Percentiles rank a stretch among this genome's conserved stretches.
Conservation (phyloP, 805 yeast genomes). For the Yarrowia keelungensis region DNA sequence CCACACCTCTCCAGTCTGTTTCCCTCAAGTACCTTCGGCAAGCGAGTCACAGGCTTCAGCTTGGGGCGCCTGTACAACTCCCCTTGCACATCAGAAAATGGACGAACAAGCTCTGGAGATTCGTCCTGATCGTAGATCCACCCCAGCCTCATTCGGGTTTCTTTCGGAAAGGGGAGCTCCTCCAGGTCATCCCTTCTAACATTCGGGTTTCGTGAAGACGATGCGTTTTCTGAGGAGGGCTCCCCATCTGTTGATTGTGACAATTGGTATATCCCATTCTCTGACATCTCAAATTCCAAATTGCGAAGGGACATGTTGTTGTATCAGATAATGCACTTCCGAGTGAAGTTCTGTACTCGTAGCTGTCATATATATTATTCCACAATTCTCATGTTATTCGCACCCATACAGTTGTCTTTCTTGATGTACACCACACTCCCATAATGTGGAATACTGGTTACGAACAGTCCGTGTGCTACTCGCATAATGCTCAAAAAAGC, state of each 20-base stretch:
- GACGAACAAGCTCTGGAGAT: neutral
- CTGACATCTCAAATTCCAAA: slow-evolving; percentile 8
- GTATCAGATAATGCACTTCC: too few species aligned
- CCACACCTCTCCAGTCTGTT: slow-evolving; percentile 5
- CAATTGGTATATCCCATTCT: slow-evolving; percentile 1
- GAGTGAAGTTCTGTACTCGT: too few species aligned
- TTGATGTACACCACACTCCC: too few species aligned
- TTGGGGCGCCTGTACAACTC: neutral
- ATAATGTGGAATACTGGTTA: too few species aligned
- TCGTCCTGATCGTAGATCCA: neutral
- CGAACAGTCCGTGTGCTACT: too few species aligned
- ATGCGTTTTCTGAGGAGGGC: too few species aligned
- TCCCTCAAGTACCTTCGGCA: neutral
- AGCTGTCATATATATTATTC: too few species aligned
- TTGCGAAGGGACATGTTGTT: neutral
- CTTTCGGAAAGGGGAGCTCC: neutral
- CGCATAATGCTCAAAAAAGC: too few species aligned
- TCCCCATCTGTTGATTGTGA: neutral
- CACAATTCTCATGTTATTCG: too few species aligned
- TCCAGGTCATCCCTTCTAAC: neutral
- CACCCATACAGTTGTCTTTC: neutral
- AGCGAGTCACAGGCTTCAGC: neutral
- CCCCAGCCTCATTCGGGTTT: neutral
- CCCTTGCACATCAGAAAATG: neutral
- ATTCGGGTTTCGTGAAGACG: too few species aligned